Conservation (phyloP, 2,329 filamentous ascomycete species). For the Seiridium unicorne region DNA sequence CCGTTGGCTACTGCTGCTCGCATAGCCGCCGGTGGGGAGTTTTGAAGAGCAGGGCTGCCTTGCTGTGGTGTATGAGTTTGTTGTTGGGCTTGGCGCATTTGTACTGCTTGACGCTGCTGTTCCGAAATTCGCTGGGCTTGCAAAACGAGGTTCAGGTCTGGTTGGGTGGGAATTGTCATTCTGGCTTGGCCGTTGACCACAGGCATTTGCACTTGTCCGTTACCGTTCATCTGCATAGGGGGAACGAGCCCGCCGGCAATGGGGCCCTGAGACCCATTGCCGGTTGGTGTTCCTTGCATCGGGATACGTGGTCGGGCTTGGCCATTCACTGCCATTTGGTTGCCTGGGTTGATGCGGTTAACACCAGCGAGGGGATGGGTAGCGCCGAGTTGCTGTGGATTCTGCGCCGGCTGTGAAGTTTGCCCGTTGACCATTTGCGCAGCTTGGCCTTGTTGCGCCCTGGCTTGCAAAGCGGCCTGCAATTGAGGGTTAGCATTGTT, state of each 20-base stretch:
- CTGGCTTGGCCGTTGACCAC: conserved; percentile 57
- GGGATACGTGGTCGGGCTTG: conserved; percentile 52
- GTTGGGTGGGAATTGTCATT: conserved; percentile 48
- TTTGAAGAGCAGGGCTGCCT: conserved; percentile 29
- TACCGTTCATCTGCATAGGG: conserved; percentile 60
- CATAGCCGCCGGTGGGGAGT: conserved; percentile 39
- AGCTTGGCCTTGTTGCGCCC: conserved; percentile 42
- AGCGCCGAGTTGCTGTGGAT: conserved; percentile 30
- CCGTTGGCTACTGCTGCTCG: conserved; percentile 39
- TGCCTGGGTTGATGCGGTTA: conserved; percentile 40
- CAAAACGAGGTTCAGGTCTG: conserved; percentile 56
- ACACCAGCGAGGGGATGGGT: conserved; percentile 31
- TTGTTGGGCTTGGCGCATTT: conserved; percentile 41
- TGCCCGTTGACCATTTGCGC: conserved; percentile 44
- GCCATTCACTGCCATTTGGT: conserved; percentile 42
- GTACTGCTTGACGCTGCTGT: conserved; percentile 55
- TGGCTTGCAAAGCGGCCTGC: conserved; percentile 44
- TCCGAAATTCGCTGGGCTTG: conserved; percentile 67
- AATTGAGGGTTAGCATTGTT: conserved; percentile 23
- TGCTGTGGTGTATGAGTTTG: conserved; percentile 34
- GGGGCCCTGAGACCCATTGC: conserved; percentile 47
- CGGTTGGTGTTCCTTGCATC: conserved; percentile 51
- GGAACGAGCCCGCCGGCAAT: conserved; percentile 49
- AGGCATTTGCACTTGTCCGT: conserved; percentile 71
- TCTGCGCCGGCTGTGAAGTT: conserved; percentile 33